Base-by-base conservation (phyloP, 768 basidiomycete genomes). In the Boletus insuetus region DNA sequence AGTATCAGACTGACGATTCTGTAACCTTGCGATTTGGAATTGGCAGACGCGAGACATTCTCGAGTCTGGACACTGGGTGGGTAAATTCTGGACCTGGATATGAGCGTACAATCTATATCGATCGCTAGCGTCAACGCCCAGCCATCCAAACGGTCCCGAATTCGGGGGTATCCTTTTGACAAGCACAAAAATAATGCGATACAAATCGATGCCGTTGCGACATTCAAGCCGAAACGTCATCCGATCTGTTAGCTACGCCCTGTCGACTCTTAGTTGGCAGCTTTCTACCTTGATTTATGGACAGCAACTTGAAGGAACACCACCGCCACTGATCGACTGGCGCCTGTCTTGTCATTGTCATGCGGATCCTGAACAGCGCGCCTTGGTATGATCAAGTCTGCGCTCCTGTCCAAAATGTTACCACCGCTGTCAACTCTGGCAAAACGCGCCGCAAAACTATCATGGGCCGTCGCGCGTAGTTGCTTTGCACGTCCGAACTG, bases 341-440 rank as follows among this genome's bases (percentile, higher is more conserved):
- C 45, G 16, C 20, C 39, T 47, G 60, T 54, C 60, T 50, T 47
- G 57, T 60, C 56, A 37, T 29, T 29, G 29, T 29, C 29, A 29
- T 19, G 9, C 38, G 17, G 40, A 37, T 6, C 43, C 32, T 11
- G 35, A 26, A 50, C 44, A 29, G 11, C 11, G 19, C 11, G 12
- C 11, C n/a, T 13, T 40, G 26, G 26, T 32, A 38, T 8, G 20
- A 42, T 32, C 41, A 34, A 22, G 32, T 55, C 44, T 38, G 26
- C 20, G 35, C 24, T 22, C 31, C 51, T 3, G 9, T 34, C 37
- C 31, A 40, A 29, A 13, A 51, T 29, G 20, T 32, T 32, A 42
- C 43, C 16, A 37, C 31, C 13, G 48, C 31, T 49, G 56, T 29
- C 56, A 50, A 11, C 8, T 22, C 35, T 38, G 49, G 45, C 22